Evolutionary conservation across 768 basidiomycete genomes (phyloP), one percentile per base, ranked within the genome.

Genomic region (Zangia roseola): DNA sequence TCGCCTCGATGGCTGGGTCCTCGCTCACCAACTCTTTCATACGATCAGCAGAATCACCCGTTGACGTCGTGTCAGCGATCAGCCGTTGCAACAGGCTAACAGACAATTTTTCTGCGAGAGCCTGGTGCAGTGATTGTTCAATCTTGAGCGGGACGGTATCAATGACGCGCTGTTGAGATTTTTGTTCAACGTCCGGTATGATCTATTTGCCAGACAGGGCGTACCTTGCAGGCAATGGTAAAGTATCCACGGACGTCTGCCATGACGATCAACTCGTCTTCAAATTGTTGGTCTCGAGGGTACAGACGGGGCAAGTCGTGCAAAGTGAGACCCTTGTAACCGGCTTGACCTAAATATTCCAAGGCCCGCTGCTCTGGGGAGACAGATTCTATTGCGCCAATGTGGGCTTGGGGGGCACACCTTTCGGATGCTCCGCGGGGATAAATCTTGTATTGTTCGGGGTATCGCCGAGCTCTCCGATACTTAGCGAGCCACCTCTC

Each of bases 231-330:
- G 7, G 81, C 74, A 0, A 83, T 71, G 33, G 79, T 73, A 58
- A 77, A 82, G 51, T 80, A 84, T 5, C 79, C 81, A 0, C 74
- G 71, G 0, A 82, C 77, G 16, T 76, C 74, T 0, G 81, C 77
- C 76, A 81, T 80, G 6, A 83, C 71, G 2, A 58, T 50, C 13
- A 83, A 47, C 42, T 80, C 83, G 13, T 76, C 71, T 33, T 70
- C 65, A 50, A 63, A 74, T n/a, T 3, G 6, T 14, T 34, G 19
- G 49, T 71, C 62, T 23, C 42, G 40, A 35, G 63, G 55, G n/a
- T 26, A 26, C 12, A 74, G 49, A 34, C 59, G 56, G 19, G 44
- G 45, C 10, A 74, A 56, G 25, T 73, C 69, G 4, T 51, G 31
- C 9, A 34, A 26, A 10, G 38, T 49, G 10, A 69, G 51, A 31